A percentile compares a stretch with the other conserved stretches of the same genome.
Conservation (phyloP, 2,329 filamentous ascomycete genomes). For the Phialophora macrospora region DNA sequence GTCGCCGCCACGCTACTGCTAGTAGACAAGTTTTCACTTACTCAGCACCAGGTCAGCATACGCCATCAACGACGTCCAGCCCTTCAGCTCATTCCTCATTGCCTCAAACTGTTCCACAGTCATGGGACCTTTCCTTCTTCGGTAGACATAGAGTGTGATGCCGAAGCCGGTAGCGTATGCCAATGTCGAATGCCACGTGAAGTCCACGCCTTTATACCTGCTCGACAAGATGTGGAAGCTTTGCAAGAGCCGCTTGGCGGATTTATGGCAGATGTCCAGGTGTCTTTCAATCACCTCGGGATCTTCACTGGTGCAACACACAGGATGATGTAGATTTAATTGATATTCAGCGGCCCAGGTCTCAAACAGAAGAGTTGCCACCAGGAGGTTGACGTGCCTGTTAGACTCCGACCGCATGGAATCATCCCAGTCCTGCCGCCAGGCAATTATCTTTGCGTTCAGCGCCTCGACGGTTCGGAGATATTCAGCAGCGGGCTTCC, state of each 20-base stretch:
- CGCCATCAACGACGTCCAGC: conserved; percentile 39
- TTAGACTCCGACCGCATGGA: conserved; percentile 50
- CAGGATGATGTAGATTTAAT: conserved; percentile 59
- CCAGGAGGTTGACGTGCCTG: conserved; percentile 50
- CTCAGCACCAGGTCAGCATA: conserved; percentile 38
- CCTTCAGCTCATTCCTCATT: conserved; percentile 39
- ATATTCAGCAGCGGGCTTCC: conserved; percentile 67
- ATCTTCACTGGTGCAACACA: conserved; percentile 49
- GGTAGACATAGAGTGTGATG: conserved; percentile 37
- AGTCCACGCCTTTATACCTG: conserved; percentile 40
- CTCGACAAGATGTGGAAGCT: conserved; percentile 39
- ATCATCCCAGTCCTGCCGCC: conserved; percentile 67
- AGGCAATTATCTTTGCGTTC: conserved; percentile 67
- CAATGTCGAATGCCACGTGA: conserved; percentile 39
- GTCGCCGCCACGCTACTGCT: background rate
- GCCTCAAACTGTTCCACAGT: conserved; percentile 37
- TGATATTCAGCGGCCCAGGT: conserved; percentile 56
- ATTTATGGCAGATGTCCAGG: conserved; percentile 42
- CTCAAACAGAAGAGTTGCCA: conserved; percentile 56
- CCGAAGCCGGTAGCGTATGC: conserved; percentile 39
- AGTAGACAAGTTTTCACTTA: conserved; percentile 11
- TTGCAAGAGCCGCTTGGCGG: conserved; percentile 41
- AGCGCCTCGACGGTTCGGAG: conserved; percentile 66
- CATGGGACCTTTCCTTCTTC: conserved; percentile 24
- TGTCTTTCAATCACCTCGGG: conserved; percentile 42